phyloP scores from a whole-genome alignment of 2,329 filamentous ascomycete genomes.

The Macroventuria anomochaeta region DNA sequence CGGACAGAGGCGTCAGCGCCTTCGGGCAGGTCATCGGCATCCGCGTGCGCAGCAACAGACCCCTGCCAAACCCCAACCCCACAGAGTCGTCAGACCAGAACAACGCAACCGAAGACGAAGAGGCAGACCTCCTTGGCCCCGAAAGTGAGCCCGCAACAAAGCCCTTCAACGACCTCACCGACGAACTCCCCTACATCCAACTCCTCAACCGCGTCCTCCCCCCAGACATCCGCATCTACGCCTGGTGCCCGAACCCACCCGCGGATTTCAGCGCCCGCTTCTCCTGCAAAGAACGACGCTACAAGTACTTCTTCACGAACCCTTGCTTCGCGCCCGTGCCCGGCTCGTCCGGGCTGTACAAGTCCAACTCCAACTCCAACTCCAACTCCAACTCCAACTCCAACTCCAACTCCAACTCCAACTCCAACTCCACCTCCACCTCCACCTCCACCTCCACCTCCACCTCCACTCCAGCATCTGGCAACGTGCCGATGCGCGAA shows the following conservation, averaged over 20 bases:
- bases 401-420: too few relatives aligned
- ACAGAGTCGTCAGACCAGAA: conserved; percentile 14
- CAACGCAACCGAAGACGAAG: neutral
- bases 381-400: conserved; percentile 14
- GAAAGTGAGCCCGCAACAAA: conserved; percentile 31
- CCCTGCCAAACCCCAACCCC: conserved; percentile 52
- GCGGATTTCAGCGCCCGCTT: conserved; percentile 87
- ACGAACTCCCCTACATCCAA: conserved; percentile 84
- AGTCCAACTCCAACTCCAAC: conserved; percentile 18
- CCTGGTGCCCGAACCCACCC: conserved; percentile 88
- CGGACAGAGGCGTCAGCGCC: conserved; percentile 90
- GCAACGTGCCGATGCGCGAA: conserved; percentile 31
- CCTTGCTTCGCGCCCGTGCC: conserved; percentile 79
- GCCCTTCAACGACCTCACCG: conserved; percentile 69
- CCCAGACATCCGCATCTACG: conserved; percentile 85
- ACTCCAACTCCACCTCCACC: conserved; percentile 19
- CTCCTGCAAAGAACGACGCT: conserved; percentile 87
- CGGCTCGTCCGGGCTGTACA: conserved; percentile 57
- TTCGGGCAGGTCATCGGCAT: conserved; percentile 95
- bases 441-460: conserved; percentile 4
- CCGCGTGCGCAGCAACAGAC: conserved; percentile 78
- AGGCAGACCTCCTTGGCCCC: neutral
- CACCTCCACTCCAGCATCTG: conserved; percentile 18
- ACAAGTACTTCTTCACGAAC: conserved; percentile 98
- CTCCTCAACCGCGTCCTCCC: conserved; percentile 88